These are phyloP conservation scores for Diplodia intermedia DNA, from an alignment of 2,329 filamentous ascomycete genomes.

Conservation along the genomic window DNA sequence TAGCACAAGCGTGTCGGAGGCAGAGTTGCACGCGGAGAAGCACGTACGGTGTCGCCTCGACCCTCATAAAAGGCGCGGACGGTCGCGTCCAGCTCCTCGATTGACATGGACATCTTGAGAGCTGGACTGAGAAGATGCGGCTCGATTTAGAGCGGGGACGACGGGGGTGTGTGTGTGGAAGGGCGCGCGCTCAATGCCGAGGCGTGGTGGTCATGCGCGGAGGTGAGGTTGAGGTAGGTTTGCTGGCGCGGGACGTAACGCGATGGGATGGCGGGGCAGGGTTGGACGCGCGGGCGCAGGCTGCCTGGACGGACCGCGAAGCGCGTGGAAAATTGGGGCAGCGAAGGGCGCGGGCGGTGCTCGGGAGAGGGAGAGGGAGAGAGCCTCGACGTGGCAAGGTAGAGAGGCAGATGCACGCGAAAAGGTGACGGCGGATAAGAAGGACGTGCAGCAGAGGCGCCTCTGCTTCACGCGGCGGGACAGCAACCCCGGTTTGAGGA, in stretches of 20 bases:
- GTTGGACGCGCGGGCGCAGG: conserved; percentile 28
- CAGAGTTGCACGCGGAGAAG: conserved; percentile 27
- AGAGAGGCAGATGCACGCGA: conserved; percentile 30
- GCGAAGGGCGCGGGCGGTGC: conserved; percentile 19
- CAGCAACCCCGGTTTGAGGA: conserved; percentile 21
- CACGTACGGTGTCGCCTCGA: conserved; percentile 84
- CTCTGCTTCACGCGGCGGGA: conserved; percentile 18
- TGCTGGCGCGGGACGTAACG: conserved; percentile 31
- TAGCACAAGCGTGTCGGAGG: conserved; percentile 38
- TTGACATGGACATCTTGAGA: conserved; percentile 68
- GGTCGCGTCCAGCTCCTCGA: conserved; percentile 94
- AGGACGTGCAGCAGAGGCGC: conserved; percentile 26
- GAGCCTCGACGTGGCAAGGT: conserved; percentile 17
- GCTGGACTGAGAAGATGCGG: conserved; percentile 28
- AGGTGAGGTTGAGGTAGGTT: conserved; percentile 26
- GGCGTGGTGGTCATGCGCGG: conserved; percentile 30
- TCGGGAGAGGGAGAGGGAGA: neutral
- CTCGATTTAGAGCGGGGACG: conserved; percentile 11
- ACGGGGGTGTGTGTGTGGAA: conserved; percentile 10
- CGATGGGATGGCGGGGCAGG: conserved; percentile 33
- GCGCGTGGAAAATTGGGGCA: conserved; percentile 18
- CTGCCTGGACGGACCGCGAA: conserved; percentile 16
- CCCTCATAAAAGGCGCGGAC: conserved; percentile 98
- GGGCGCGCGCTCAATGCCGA: conserved; percentile 31
- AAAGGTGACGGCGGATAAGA: conserved; percentile 30